These are phyloP conservation scores for Tolypocladium endophyticum DNA, from an alignment of 2,329 filamentous ascomycete species.

Conservation along the genomic window DNA sequence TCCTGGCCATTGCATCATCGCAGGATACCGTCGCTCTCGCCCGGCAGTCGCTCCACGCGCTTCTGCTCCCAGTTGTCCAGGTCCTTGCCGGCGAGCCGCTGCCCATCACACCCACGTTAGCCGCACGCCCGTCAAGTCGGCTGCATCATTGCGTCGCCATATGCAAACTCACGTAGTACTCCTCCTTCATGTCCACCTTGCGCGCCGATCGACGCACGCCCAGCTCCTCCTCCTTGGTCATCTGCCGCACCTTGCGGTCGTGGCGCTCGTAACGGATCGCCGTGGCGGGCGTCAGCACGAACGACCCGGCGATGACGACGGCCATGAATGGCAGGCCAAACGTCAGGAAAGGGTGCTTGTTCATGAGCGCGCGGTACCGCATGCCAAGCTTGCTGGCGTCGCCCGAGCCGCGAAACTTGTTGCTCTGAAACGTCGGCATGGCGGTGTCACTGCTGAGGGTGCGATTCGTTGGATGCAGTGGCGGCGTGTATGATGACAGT, in stretches of 20 bases:
- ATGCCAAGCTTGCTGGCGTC: conserved; percentile 61
- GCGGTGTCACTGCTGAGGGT: neutral
- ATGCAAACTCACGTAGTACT: conserved; percentile 63
- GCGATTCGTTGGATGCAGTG: neutral
- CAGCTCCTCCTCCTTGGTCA: conserved; percentile 79
- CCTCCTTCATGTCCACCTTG: conserved; percentile 71
- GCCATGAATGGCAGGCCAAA: conserved; percentile 90
- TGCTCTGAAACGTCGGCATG: conserved; percentile 50
- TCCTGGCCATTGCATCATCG: conserved; percentile 15
- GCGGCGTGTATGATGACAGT: neutral
- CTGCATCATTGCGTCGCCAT: neutral
- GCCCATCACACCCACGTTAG: neutral
- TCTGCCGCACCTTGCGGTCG: conserved; percentile 77
- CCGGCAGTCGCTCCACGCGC: conserved; percentile 77
- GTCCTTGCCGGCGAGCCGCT: conserved; percentile 61
- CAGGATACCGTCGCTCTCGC: conserved; percentile 79
- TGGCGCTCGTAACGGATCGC: conserved; percentile 89
- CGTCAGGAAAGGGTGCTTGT: conserved; percentile 75
- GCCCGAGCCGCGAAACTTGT: conserved; percentile 59
- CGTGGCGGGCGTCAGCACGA: conserved; percentile 88
- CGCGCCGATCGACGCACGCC: conserved; percentile 61
- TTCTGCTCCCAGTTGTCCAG: conserved; percentile 96
- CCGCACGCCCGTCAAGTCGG: neutral
- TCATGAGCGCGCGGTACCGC: conserved; percentile 64
- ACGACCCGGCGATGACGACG: conserved; percentile 84